phyloP scores from a whole-genome alignment of 352 stramenopile species.

The Pythium utonaiense region DNA sequence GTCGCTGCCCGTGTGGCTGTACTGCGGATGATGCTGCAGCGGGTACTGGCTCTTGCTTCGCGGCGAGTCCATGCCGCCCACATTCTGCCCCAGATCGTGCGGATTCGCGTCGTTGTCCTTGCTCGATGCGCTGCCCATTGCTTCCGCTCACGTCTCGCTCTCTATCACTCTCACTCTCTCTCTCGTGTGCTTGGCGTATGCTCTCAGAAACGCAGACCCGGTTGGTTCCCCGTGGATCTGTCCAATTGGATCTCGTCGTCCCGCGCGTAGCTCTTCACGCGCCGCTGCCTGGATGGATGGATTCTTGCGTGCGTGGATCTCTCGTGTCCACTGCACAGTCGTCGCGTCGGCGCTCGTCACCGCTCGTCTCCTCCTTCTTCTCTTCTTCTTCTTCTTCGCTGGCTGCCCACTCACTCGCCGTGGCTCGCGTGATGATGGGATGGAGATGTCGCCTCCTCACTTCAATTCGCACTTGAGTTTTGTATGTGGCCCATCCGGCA shows the following conservation, averaged over 20 bases:
- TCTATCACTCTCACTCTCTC: slow-evolving; percentile 1
- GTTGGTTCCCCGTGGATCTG: neutral
- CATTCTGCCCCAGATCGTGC: slow-evolving; percentile 66
- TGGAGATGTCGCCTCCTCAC: slow-evolving; percentile 5
- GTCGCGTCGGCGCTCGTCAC: neutral
- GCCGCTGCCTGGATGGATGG: neutral
- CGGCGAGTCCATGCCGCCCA: slow-evolving; percentile 27
- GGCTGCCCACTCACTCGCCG: neutral
- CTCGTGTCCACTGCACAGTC: neutral
- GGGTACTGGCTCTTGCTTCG: slow-evolving; percentile 35
- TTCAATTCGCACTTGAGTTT: slow-evolving; percentile 23
- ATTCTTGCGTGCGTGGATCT: neutral
- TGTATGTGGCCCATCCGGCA: slow-evolving; percentile 8
- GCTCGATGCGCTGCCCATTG: slow-evolving; percentile 81
- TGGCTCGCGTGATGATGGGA: slow-evolving; percentile 5
- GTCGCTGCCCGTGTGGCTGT: slow-evolving; percentile 32
- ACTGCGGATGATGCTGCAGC: slow-evolving; percentile 67
- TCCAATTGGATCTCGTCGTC: neutral
- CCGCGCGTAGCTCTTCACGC: neutral
- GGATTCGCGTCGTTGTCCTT: slow-evolving; percentile 79
- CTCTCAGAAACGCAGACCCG: neutral
- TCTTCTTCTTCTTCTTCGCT: neutral
- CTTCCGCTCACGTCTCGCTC: neutral
- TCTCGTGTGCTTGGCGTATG: slow-evolving; percentile 4
- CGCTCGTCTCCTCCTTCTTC: neutral